Base-by-base conservation (phyloP, 768 basidiomycete species). In the Leccinum longicurvipes region DNA sequence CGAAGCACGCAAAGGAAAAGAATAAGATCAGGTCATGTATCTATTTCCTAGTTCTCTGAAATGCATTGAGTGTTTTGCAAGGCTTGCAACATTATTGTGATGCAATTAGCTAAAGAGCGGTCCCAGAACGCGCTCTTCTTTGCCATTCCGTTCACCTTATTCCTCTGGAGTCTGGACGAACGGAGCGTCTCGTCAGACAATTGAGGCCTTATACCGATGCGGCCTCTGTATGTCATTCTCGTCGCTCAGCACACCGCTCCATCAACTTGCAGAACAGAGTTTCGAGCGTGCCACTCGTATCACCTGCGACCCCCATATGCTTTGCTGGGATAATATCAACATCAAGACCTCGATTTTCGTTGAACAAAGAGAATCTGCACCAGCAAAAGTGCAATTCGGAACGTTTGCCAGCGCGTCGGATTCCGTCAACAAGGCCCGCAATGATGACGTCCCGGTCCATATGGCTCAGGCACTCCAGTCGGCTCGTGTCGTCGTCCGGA, bases 281-380 rank as follows among this genome's bases (percentile, higher is more conserved):
- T 23, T 59, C 15, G 21, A 47, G 6, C 14, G 24, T 10, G 58
- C 53, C 21, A 17, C 4, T 9, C 19, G 12, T 6, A 21, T 61
- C 3, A 23, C 34, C 34, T 4, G 24, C 24, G 42, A 46, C 8
- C 53, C 36, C 0, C 57, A 63, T 41, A 23, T 47, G 12, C n/a
- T 59, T 12, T 48, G 55, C 29, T 62, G 60, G 48, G 63, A 65
- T 42, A 74, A 74, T 58, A 60, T 71, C 42, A 69, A 73, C 46
- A 47, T 72, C 19, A 64, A 60, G 2, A 65, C 62, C 1, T 73
- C 73, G 1, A 73, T 68, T 25, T 65, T 61, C 44, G 62, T 73
- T 24, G 70, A 75, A 23, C 41, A 42, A 21, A n/a, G 21, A 23
- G 41, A 42, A 7, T 19, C 19, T 19, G 12, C 41, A 19, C 41